These are phyloP conservation scores for Trichoderma gracile DNA, from an alignment of 2,329 filamentous ascomycete genomes.

Conservation along the genomic window DNA sequence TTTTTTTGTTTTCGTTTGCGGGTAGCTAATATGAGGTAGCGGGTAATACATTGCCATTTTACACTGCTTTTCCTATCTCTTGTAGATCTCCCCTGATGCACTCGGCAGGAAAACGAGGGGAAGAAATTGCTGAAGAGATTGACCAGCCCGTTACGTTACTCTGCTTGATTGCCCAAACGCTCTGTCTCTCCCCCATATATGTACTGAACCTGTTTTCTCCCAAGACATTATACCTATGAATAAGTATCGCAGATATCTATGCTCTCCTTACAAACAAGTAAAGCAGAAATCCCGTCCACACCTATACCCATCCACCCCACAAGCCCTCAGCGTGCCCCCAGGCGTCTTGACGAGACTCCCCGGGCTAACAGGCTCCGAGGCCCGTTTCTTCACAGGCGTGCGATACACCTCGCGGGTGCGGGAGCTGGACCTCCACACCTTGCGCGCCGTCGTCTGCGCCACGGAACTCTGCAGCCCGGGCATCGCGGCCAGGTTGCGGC, in stretches of 20 bases:
- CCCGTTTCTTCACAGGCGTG: conserved; percentile 34
- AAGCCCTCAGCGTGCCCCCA: conserved; percentile 51
- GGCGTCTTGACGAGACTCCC: conserved; percentile 47
- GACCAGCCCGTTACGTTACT: neutral
- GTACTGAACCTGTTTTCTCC: no score
- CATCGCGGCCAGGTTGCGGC: conserved; percentile 22
- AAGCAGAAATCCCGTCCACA: conserved; percentile 64
- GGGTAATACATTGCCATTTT: conserved; percentile 31
- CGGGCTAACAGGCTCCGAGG: conserved; percentile 29
- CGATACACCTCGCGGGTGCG: conserved; percentile 35
- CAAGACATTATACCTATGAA: no score
- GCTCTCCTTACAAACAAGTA: conserved; percentile 47
- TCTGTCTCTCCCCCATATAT: neutral
- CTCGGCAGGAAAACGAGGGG: neutral
- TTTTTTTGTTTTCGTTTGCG: conserved; percentile 21
- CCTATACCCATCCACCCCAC: conserved; percentile 56
- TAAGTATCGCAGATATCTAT: neutral
- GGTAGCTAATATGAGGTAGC: conserved; percentile 34
- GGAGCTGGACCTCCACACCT: conserved; percentile 35
- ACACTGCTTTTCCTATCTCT: conserved; percentile 2
- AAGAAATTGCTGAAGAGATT: neutral
- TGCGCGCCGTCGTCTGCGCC: conserved; percentile 30
- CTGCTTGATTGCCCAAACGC: neutral
- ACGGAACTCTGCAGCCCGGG: conserved; percentile 28
- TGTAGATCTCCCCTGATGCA: neutral